Percentiles rank a stretch among this genome's conserved stretches.
These are phyloP conservation scores for Heterobasidion irregulare DNA, from an alignment of 1,284 basidiomycete species.

Conservation along the genomic window DNA sequence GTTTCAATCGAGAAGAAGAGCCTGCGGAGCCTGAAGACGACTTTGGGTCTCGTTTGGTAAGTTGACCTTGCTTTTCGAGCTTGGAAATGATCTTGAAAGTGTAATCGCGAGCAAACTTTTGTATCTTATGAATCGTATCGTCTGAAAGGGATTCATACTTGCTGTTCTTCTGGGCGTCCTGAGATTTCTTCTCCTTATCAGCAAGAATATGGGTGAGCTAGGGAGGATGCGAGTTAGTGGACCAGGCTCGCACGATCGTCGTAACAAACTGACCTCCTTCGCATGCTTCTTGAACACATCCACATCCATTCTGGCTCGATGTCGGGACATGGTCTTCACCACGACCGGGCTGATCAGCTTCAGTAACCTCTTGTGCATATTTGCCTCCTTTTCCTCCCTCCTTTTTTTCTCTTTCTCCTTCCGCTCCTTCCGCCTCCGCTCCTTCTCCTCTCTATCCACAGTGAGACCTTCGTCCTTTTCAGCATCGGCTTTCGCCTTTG, in stretches of 20 bases:
- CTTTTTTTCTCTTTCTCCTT: conserved; percentile 32
- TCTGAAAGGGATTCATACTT: conserved; percentile 73
- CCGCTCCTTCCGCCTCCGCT: conserved; percentile 22
- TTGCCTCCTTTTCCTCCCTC: conserved; percentile 38
- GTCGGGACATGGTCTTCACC: conserved; percentile 88
- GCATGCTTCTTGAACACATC: conserved; percentile 94
- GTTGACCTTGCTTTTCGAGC: conserved; percentile 37
- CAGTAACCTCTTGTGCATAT: conserved; percentile 77
- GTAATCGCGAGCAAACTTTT: conserved; percentile 89
- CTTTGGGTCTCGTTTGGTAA: conserved; percentile 4
- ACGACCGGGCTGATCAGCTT: conserved; percentile 87
- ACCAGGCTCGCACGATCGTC: too few relatives aligned
- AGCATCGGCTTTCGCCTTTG: conserved; percentile 24
- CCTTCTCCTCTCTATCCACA: conserved; percentile 20
- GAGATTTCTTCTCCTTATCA: conserved; percentile 89
- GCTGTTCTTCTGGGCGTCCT: conserved; percentile 44
- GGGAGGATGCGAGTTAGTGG: conserved; percentile 4
- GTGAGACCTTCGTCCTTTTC: conserved; percentile 7
- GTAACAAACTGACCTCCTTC: conserved; percentile 60
- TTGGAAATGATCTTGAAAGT: conserved; percentile 61
- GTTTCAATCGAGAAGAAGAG: conserved; percentile 7
- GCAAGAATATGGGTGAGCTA: conserved; percentile 76
- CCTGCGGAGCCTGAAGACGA: conserved; percentile 4
- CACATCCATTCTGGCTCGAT: conserved; percentile 72
- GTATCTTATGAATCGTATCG: conserved; percentile 87